Evolutionary conservation across 768 basidiomycete genomes (phyloP), one percentile per base, ranked within the genome.

Genomic region (Suillus brevipes): DNA sequence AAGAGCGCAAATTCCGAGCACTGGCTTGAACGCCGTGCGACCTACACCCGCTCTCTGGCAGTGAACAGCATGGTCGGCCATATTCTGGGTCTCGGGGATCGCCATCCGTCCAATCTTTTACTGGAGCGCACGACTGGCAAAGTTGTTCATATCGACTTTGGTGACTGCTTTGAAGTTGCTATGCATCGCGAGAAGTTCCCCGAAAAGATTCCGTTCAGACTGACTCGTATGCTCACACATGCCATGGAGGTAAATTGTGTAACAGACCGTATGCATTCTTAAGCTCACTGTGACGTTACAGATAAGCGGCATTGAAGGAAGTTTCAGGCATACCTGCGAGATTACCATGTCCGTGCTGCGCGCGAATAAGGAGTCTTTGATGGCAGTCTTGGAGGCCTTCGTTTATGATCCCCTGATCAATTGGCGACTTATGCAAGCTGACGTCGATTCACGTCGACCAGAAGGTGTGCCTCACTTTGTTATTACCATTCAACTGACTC

Each of bases 1-100:
- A 97, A 96, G 82, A 95, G 93, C 73, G 77, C 84, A 66, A 96
- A 94, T 74, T 99, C 97, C 2, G 97, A 99, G 71, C 94, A 97
- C 70, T 99, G 97, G 97, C 80, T 99, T 36, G 97, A 99, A 73
- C 87, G 97, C 25, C 88, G 97, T 55, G 94, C 95, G 20, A 96
- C 94, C 0, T 99, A 98, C 75, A 98, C 96, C 2, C 87, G 97
- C 40, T 97, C 95, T 20, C 86, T 99, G 36, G 97, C 94, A 6
- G 92, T 97, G 64, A 99, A 93, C 76, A 97, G 94, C 74, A 99
- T 99, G 96, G 95, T 97, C 67, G 97, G 97, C 9, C 95, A 99
- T 78, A 98, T 99, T 66, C 83, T 98, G 60, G 97, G 97, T 45
- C 81, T 99, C 13, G 97, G 97, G n/a, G 97, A 99, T 78, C 89